Percentiles rank a stretch among this genome's conserved stretches.
Conservation (phyloP, 768 basidiomycete genomes). For the Russula compacta region DNA sequence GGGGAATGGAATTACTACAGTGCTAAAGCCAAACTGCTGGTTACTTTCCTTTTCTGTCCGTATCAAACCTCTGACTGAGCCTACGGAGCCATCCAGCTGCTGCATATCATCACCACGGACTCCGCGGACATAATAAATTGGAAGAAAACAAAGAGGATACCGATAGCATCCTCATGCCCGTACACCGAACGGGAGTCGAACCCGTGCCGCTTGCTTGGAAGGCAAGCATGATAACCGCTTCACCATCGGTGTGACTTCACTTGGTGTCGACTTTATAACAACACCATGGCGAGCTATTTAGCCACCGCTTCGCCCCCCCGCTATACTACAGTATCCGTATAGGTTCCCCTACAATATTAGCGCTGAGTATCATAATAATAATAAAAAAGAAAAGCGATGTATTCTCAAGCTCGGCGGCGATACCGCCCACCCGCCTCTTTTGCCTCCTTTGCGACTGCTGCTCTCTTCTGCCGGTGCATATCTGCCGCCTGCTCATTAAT, state of each 20-base stretch:
- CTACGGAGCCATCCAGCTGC: too few species aligned
- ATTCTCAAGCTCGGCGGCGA: neutral
- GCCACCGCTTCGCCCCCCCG: too few species aligned
- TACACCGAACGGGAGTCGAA: conserved; percentile 26
- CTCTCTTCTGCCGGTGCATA: conserved; percentile 61
- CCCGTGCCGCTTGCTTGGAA: conserved; percentile 29
- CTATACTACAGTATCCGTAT: too few species aligned
- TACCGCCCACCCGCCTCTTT: conserved; percentile 16
- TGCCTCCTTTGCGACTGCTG: conserved; percentile 51
- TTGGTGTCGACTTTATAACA: neutral
- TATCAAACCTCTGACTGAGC: too few species aligned
- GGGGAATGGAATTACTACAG: too few species aligned
- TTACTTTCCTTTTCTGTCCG: too few species aligned
- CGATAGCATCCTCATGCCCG: too few species aligned
- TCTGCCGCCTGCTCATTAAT: conserved; percentile 68
- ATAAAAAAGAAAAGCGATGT: neutral
- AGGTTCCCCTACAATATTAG: too few species aligned
- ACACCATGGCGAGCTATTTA: neutral
- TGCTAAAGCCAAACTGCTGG: too few species aligned
- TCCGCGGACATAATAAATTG: too few species aligned
- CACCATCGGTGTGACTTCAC: conserved; percentile 20
- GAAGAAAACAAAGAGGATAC: too few species aligned
- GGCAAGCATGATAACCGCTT: conserved; percentile 30
- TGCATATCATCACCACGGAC: too few species aligned
- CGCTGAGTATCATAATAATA: neutral